These are phyloP conservation scores for Aspergillus terreus DNA, from an alignment of 2,329 filamentous ascomycete species.

Conservation along the genomic window DNA sequence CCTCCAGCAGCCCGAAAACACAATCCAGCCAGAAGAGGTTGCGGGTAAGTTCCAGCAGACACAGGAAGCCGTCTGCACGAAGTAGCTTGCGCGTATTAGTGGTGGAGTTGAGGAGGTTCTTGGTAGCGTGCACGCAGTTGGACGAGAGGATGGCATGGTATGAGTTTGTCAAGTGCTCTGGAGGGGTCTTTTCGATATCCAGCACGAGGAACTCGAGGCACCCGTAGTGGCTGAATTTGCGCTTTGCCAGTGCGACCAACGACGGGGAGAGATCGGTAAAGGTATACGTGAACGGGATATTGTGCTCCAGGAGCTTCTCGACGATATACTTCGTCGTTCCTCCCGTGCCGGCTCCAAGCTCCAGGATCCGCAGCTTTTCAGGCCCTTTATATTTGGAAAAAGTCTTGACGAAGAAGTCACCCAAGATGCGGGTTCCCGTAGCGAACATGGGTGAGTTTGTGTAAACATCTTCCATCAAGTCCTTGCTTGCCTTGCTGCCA, in stretches of 20 bases:
- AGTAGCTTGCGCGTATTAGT: constrained; percentile 20
- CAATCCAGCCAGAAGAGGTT: constrained; percentile 24
- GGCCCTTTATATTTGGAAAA: too few species aligned
- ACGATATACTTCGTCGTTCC: too few species aligned
- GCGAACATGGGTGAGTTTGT: too few species aligned
- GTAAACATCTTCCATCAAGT: too few species aligned
- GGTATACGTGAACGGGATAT: constrained; percentile 22
- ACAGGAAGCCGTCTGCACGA: constrained; percentile 23
- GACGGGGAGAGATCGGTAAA: constrained; percentile 36
- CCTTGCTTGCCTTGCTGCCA: too few species aligned
- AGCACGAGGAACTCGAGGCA: constrained; percentile 17
- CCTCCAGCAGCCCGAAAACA: constrained; percentile 29
- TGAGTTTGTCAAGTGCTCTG: constrained; percentile 6
- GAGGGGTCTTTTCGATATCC: constrained; percentile 23
- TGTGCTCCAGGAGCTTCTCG: too few species aligned
- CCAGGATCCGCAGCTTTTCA: too few species aligned
- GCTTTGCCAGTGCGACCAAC: constrained; percentile 29
- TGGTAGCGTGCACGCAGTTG: constrained; percentile 34
- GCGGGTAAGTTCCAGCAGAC: constrained; percentile 26
- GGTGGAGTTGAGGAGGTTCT: constrained; percentile 16
- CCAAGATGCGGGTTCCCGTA: too few species aligned
- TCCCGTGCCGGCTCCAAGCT: too few species aligned
- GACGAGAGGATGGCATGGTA: constrained; percentile 29
- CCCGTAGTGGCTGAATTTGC: constrained; percentile 19
- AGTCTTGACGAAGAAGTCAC: too few species aligned